A percentile compares a stretch with the other conserved stretches of the same genome.
phyloP scores from a whole-genome alignment of 768 basidiomycete species.

The Calocybe cyanea region DNA sequence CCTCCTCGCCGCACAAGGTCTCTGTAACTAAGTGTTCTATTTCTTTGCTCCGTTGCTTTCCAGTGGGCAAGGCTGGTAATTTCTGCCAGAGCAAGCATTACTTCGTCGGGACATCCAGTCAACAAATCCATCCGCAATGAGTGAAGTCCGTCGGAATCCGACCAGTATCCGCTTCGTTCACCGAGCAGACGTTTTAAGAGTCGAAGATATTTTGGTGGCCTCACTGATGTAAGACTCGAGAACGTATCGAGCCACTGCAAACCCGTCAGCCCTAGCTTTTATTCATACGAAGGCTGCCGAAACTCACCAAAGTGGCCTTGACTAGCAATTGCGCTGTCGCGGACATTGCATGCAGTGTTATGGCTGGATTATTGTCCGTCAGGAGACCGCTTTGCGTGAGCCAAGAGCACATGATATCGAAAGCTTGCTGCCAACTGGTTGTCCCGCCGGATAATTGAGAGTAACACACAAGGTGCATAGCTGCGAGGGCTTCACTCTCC shows the following conservation, averaged over 20 bases:
- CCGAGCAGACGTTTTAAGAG: slow-evolving; percentile 68
- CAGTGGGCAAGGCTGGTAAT: slow-evolving; percentile 69
- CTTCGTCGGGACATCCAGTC: slow-evolving; percentile 78
- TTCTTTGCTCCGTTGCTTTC: slow-evolving; percentile 62
- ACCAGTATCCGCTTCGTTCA: slow-evolving; percentile 44
- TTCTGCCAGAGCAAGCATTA: slow-evolving; percentile 72
- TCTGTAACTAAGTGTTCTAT: slow-evolving; percentile 66
- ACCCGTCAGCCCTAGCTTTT: slow-evolving; percentile 16
- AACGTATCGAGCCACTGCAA: slow-evolving; percentile 76
- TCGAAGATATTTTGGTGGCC: slow-evolving; percentile 60
- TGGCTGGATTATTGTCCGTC: slow-evolving; percentile 59
- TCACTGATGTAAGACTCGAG: slow-evolving; percentile 56
- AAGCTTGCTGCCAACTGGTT: slow-evolving; percentile 66
- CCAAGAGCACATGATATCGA: slow-evolving; percentile 76
- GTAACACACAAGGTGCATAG: slow-evolving; percentile 72
- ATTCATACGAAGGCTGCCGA: neutral
- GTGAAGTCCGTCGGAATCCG: slow-evolving; percentile 29
- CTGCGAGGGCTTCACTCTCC: slow-evolving; percentile 73
- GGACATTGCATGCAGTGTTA: slow-evolving; percentile 53
- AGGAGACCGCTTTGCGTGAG: slow-evolving; percentile 61
- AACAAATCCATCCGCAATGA: slow-evolving; percentile 62
- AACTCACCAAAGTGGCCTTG: slow-evolving; percentile 70
- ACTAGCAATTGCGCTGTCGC: slow-evolving; percentile 53
- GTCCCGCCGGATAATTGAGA: slow-evolving; percentile 67
- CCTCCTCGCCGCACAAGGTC: slow-evolving; percentile 75